These are phyloP conservation scores for Ogataea philodendri DNA, from an alignment of 805 yeast genomes.

Conservation along the genomic window DNA sequence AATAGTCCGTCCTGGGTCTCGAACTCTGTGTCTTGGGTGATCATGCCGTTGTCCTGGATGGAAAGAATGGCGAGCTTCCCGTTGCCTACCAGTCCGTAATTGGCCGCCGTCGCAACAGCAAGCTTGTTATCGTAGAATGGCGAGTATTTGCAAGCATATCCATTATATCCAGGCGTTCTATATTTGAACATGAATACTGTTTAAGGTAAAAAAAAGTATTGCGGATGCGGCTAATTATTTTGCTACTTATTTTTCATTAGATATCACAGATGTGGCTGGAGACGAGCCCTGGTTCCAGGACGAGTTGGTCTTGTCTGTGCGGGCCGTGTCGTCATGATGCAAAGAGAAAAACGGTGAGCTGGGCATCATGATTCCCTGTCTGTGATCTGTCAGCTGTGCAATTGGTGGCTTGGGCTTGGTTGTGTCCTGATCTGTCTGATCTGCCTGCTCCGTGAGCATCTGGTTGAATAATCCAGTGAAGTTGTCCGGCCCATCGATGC, in stretches of 20 bases:
- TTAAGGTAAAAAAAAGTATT: conserved; percentile 7
- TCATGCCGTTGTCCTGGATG: conserved; percentile 64
- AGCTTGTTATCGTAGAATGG: conserved; percentile 87
- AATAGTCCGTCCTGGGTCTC: conserved; percentile 94
- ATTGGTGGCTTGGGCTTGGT: background rate
- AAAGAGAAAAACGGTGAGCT: conserved; percentile 33
- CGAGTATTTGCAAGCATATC: conserved; percentile 84
- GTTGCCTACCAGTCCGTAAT: conserved; percentile 92
- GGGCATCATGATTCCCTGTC: conserved; percentile 29
- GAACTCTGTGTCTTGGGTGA: conserved; percentile 55
- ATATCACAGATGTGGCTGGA: conserved; percentile 27
- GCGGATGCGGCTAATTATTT: conserved; percentile 6
- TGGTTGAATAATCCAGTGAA: conserved; percentile 11
- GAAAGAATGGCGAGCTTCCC: conserved; percentile 75
- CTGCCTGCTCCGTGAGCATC: conserved; percentile 8
- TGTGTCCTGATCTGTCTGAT: conserved; percentile 4
- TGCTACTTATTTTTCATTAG: conserved; percentile 16
- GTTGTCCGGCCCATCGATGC: conserved; percentile 17
- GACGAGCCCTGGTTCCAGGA: conserved; percentile 29
- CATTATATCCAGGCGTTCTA: conserved; percentile 78
- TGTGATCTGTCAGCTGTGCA: conserved; percentile 8
- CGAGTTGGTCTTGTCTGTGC: conserved; percentile 23
- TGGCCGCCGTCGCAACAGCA: conserved; percentile 89
- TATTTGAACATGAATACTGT: conserved; percentile 60
- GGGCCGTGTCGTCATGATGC: conserved; percentile 22